These are phyloP conservation scores for Irpex lacteus DNA, from an alignment of 1,284 basidiomycete genomes.

Conservation along the genomic window DNA sequence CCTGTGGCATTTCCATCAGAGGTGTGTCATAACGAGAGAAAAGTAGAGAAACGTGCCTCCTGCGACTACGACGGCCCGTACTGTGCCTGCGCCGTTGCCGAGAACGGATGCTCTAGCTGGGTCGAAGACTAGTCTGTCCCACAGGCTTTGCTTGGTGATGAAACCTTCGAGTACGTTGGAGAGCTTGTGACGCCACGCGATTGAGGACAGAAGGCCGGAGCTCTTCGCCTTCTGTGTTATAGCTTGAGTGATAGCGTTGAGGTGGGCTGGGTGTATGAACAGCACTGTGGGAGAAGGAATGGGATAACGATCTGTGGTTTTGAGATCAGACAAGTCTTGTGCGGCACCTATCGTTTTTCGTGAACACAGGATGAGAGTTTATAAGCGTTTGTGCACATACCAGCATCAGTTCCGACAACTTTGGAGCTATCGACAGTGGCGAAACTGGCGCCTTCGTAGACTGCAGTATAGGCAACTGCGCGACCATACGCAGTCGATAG, in stretches of 20 bases:
- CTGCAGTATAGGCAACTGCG: slow-evolving; percentile 69
- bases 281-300: slow-evolving; percentile 68
- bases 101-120: slow-evolving; percentile 57
- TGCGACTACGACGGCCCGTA: slow-evolving; percentile 61
- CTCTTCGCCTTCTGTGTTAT: slow-evolving; percentile 54
- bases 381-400: slow-evolving; percentile 29
- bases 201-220: slow-evolving; percentile 46
- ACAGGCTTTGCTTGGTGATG: slow-evolving; percentile 70
- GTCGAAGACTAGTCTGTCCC: slow-evolving; percentile 75
- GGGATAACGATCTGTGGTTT: slow-evolving; percentile 45
- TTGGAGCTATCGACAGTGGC: slow-evolving; percentile 59
- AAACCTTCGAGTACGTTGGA: slow-evolving; percentile 65
- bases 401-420: slow-evolving; percentile 42
- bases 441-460: slow-evolving; percentile 72
- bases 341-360: slow-evolving; percentile 11
- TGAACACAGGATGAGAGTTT: background rate
- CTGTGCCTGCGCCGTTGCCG: slow-evolving; percentile 53
- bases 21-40: background rate
- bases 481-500: slow-evolving; percentile 71
- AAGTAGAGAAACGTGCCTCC: slow-evolving; percentile 47
- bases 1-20: slow-evolving; percentile 23
- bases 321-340: slow-evolving; percentile 42
- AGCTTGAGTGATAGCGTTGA: slow-evolving; percentile 45
- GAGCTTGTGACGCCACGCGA: slow-evolving; percentile 74
- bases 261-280: slow-evolving; percentile 59